Evolutionary conservation across 148 eudicot species (phyloP).

Genomic region (Nyssa sinensis): DNA sequence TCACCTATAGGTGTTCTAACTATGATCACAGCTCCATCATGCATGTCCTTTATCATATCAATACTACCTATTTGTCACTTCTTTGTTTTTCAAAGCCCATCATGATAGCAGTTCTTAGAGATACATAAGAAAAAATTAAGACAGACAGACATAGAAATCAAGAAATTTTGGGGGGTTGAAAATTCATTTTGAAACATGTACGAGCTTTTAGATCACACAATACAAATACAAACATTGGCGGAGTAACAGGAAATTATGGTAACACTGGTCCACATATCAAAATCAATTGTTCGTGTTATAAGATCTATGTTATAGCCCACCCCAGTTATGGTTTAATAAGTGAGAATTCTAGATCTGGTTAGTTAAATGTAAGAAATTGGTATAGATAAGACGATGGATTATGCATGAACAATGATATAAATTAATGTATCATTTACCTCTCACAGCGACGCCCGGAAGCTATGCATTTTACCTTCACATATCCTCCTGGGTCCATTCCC

Average conservation of each 20-base stretch:
- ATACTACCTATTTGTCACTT: no score
- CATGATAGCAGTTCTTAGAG: no score
- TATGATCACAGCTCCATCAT: no score
- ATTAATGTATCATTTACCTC: conserved; percentile 46
- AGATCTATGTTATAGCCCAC: background rate
- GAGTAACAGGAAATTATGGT: background rate
- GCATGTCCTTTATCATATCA: no score
- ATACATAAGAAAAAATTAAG: background rate
- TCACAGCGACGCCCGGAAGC: conserved; percentile 80
- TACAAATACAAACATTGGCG: background rate
- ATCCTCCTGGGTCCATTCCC: conserved; percentile 99
- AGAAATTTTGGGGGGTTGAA: background rate
- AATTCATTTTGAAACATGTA: no score
- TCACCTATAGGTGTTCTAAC: no score
- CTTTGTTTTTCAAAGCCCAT: no score
- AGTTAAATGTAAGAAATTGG: background rate
- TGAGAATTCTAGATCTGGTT: background rate
- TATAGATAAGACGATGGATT: background rate
- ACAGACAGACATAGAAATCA: background rate
- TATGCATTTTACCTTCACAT: conserved; percentile 93
- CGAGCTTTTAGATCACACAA: no score
- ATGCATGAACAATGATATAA: background rate
- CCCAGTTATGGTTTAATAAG: background rate
- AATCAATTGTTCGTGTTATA: no score
- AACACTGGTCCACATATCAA: background rate